Percentiles rank a stretch among this genome's conserved stretches.
phyloP scores from a whole-genome alignment of 2,329 filamentous ascomycete genomes.

The Penicillium corylophilum region DNA sequence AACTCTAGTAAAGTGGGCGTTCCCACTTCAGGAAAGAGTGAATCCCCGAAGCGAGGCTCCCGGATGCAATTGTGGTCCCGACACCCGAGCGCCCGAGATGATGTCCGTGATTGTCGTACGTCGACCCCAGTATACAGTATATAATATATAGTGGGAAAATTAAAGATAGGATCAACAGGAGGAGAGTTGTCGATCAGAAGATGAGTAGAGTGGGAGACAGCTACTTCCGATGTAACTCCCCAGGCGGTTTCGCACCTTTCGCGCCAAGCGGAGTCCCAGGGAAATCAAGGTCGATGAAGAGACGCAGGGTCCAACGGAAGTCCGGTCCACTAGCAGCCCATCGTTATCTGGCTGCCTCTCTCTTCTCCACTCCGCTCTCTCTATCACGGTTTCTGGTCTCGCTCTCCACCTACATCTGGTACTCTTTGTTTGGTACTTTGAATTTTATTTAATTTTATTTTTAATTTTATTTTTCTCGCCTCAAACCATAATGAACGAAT shows the following conservation, averaged over 20 bases:
- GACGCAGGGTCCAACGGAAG: conserved; percentile 14
- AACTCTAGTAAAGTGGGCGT: conserved; percentile 10
- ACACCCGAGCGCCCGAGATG: conserved; percentile 9
- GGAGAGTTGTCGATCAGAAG: no score
- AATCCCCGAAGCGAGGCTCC: not conserved
- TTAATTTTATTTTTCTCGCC: no score
- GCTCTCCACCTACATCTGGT: not conserved
- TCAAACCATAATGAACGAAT: not conserved
- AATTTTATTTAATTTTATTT: no score
- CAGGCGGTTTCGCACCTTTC: conserved; percentile 7
- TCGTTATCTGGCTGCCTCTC: conserved; percentile 11
- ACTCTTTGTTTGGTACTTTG: no score
- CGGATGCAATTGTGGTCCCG: conserved; percentile 22
- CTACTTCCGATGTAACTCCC: not conserved
- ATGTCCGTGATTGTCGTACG: no score
- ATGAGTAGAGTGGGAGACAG: no score
- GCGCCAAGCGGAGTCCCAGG: conserved; percentile 13
- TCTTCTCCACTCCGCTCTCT: conserved; percentile 2
- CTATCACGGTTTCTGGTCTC: not conserved
- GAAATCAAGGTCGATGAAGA: not conserved
- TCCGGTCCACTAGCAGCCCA: conserved; percentile 19
- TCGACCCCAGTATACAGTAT: no score
- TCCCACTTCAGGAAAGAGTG: not conserved
- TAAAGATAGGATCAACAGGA: no score
- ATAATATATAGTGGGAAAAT: no score